A percentile compares a stretch with the other conserved stretches of the same genome.
phyloP scores from a whole-genome alignment of 2,329 filamentous ascomycete species.

The Scytalidium sp. region DNA sequence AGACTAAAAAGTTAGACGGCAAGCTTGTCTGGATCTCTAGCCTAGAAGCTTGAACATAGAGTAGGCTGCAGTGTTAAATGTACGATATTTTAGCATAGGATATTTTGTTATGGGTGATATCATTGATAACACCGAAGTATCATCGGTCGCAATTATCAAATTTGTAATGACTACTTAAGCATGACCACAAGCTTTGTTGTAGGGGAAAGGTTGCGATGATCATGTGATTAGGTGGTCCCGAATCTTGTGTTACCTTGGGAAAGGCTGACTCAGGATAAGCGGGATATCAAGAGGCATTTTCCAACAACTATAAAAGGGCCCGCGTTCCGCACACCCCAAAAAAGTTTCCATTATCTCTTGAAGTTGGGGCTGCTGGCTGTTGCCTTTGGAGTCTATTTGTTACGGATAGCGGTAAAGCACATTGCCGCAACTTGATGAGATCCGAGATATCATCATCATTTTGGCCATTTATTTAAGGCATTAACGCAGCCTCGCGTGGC shows the following conservation, averaged over 20 bases:
- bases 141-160: conserved; percentile 15
- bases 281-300: conserved; percentile 11
- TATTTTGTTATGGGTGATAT: not conserved
- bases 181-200: conserved; percentile 3
- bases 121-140: conserved; percentile 8
- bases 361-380: conserved; percentile 11
- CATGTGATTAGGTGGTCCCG: conserved; percentile 18
- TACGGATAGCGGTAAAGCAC: not conserved
- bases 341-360: conserved; percentile 8
- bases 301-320: conserved; percentile 22
- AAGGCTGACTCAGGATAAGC: conserved; percentile 24
- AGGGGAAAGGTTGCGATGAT: conserved; percentile 10
- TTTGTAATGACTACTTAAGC: not conserved
- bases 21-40: conserved; percentile 23
- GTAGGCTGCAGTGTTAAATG: conserved; percentile 5
- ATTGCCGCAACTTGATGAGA: not conserved
- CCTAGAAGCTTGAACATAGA: not conserved
- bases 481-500: not conserved
- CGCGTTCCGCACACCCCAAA: conserved; percentile 12
- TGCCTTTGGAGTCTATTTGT: conserved; percentile 8
- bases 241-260: conserved; percentile 3
- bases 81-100: conserved; percentile 12
- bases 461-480: not conserved
- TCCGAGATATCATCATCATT: not conserved
- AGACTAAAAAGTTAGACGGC: conserved; percentile 48